Evolutionary conservation across 2,329 filamentous ascomycete genomes (phyloP), one percentile per base, ranked within the genome.

Genomic region (Bipolaris zeicola): DNA sequence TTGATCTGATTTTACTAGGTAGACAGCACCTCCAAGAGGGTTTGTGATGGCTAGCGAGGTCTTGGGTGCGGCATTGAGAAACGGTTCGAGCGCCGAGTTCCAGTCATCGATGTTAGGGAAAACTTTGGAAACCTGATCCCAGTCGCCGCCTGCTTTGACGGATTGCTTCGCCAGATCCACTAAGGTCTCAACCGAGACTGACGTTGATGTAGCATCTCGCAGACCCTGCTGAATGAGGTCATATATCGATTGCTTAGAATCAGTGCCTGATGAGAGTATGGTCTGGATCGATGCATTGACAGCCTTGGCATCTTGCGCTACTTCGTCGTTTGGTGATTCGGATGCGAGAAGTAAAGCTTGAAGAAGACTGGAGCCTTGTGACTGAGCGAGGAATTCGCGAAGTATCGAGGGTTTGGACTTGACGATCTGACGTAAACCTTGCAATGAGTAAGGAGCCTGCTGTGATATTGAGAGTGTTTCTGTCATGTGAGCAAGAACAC

Each of bases 11-110:
- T 62, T 76, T 0, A 89, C 80, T 3, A 96, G 77, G 62, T 89
- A 87, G 5, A 90, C 84, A 0, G 86, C 85, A 3, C 91, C 91
- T 0, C 85, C 87, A 6, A 96, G 79, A 22, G 82, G 83, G 68
- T 87, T 93, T 2, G 89, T 91, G 4, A 96, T 84, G 0, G 91
- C 86, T 3, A 96, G 76, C 0, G 91, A 87, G 5, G 84, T 80
- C 58, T 85, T 84, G 2, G 87, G 83, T 1, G 78, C 65, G 1
- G 76, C 69, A 28, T 80, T 72, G 5, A 90, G 75, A 54, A 92
- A 82, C 1, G 77, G 78, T 0, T 72, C 68, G 2, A 96, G 75
- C 13, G 89, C 84, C 13, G 80, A 65, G 64, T 83, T 81, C 92
- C 93, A 97, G 8, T 84, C 76, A 2, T 82, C 77, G 0, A 80